Conservation (phyloP, 202 grass and related monocot genomes). For the Saccharum hybrid region DNA sequence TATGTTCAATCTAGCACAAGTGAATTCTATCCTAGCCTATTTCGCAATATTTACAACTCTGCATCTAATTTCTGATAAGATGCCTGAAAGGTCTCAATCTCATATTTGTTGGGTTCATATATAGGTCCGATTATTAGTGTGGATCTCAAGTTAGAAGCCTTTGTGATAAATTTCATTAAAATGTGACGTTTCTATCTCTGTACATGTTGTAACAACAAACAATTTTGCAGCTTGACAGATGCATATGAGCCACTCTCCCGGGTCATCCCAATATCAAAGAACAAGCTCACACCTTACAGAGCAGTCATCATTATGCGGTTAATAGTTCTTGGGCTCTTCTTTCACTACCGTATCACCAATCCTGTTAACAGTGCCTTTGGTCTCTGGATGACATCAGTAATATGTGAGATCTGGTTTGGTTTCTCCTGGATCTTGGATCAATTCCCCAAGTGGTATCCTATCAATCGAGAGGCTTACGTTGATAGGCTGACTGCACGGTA, state of each 20-base stretch:
- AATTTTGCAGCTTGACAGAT: slow-evolving; percentile 77
- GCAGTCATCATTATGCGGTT: slow-evolving; percentile 94
- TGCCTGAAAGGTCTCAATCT: neutral
- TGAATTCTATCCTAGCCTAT: too few relatives aligned
- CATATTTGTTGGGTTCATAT: neutral
- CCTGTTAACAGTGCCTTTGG: slow-evolving; percentile 88
- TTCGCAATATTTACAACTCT: too few relatives aligned
- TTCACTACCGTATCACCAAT: slow-evolving; percentile 98
- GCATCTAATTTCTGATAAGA: neutral
- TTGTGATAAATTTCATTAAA: neutral
- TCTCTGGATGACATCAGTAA: slow-evolving; percentile 94
- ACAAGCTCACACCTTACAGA: slow-evolving; percentile 98
- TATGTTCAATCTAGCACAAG: neutral
- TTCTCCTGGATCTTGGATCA: slow-evolving; percentile 99
- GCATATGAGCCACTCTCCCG: slow-evolving; percentile 78
- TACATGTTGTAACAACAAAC: slow-evolving; percentile 19
- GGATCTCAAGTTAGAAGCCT: neutral
- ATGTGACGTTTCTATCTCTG: neutral
- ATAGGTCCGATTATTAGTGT: neutral
- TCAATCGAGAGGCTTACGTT: slow-evolving; percentile 91
- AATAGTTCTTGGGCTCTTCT: slow-evolving; percentile 91
- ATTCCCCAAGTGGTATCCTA: slow-evolving; percentile 94
- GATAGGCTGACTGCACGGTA: slow-evolving; percentile 91
- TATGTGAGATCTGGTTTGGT: slow-evolving; percentile 98
- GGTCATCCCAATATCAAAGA: slow-evolving; percentile 89